Evolutionary conservation across 208 protist genomes (phyloP).

Genomic region (Crithidia brevicula): DNA sequence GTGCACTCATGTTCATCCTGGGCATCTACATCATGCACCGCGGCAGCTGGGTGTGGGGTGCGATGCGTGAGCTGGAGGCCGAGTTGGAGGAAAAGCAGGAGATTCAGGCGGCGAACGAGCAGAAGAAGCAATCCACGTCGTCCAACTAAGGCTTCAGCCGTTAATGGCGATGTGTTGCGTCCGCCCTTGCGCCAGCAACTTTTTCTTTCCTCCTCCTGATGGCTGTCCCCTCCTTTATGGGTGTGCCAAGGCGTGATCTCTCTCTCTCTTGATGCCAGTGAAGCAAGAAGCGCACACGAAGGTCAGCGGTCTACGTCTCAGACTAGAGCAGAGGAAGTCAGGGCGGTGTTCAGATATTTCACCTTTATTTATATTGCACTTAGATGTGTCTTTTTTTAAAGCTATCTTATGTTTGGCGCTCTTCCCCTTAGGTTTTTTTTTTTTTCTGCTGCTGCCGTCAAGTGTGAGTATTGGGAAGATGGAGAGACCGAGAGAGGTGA

Average conservation of each 20-base stretch:
- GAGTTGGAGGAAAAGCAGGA: conserved; percentile 5
- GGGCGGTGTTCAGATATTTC: too few relatives aligned
- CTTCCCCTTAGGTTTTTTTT: background rate
- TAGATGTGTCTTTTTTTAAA: conserved; percentile 4
- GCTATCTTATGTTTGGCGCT: too few relatives aligned
- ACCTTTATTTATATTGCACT: background rate
- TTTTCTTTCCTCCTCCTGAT: too few relatives aligned
- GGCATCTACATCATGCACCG: conserved; percentile 76
- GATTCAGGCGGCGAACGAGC: background rate
- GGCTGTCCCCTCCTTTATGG: too few relatives aligned
- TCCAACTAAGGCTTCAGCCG: conserved; percentile 18
- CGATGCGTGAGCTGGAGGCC: conserved; percentile 1
- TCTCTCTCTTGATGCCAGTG: too few relatives aligned
- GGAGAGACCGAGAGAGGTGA: too few relatives aligned
- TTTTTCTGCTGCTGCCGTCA: background rate
- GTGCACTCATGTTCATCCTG: conserved; percentile 71
- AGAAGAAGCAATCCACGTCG: background rate
- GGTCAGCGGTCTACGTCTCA: too few relatives aligned
- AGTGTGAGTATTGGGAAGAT: background rate
- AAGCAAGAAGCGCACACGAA: too few relatives aligned
- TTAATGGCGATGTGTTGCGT: background rate
- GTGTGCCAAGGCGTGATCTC: too few relatives aligned
- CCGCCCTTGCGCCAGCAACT: too few relatives aligned
- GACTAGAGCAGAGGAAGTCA: too few relatives aligned
- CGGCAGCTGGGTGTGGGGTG: conserved; percentile 58